Conservation (phyloP, 805 yeast species). For the Yarrowia phangngaensis region DNA sequence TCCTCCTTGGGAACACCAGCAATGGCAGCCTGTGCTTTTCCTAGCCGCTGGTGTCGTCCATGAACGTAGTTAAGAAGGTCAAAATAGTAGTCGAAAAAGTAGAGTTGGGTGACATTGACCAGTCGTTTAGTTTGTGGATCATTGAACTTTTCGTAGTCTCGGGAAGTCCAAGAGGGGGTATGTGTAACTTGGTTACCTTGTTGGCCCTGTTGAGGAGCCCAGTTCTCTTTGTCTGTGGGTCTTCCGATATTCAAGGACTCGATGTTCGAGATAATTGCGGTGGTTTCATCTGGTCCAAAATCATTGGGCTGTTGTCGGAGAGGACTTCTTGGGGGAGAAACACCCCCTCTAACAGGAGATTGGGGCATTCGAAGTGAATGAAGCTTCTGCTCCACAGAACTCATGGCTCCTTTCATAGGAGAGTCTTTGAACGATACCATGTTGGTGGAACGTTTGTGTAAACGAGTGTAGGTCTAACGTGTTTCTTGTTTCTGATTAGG, state of each 20-base stretch:
- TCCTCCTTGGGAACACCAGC: slow-evolving; percentile 40
- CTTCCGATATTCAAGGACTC: slow-evolving; percentile 27
- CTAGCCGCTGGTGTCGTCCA: slow-evolving; percentile 75
- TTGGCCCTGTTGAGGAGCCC: slow-evolving; percentile 26
- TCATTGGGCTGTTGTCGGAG: slow-evolving; percentile 15
- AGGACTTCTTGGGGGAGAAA: slow-evolving; percentile 21
- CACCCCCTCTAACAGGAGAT: slow-evolving; percentile 9
- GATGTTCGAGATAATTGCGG: slow-evolving; percentile 30
- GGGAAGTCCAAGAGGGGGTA: slow-evolving; percentile 28
- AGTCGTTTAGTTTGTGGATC: slow-evolving; percentile 75
- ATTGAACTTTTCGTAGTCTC: slow-evolving; percentile 45
- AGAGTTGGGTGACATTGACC: slow-evolving; percentile 89
- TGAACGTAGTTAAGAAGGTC: slow-evolving; percentile 92
- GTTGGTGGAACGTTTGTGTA: not conserved
- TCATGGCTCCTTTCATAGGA: slow-evolving; percentile 23
- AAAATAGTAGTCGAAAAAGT: slow-evolving; percentile 90
- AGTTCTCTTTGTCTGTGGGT: slow-evolving; percentile 19
- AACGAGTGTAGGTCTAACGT: not conserved
- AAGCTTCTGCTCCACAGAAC: slow-evolving; percentile 23
- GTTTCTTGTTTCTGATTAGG: not conserved
- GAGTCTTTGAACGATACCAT: slow-evolving; percentile 24
- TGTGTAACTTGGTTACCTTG: slow-evolving; percentile 23
- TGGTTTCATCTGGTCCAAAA: slow-evolving; percentile 30
- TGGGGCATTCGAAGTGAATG: slow-evolving; percentile 25
- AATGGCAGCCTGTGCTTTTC: slow-evolving; percentile 56